Conservation (phyloP, 805 yeast genomes). For the Helenozyma baotianmanensis region DNA sequence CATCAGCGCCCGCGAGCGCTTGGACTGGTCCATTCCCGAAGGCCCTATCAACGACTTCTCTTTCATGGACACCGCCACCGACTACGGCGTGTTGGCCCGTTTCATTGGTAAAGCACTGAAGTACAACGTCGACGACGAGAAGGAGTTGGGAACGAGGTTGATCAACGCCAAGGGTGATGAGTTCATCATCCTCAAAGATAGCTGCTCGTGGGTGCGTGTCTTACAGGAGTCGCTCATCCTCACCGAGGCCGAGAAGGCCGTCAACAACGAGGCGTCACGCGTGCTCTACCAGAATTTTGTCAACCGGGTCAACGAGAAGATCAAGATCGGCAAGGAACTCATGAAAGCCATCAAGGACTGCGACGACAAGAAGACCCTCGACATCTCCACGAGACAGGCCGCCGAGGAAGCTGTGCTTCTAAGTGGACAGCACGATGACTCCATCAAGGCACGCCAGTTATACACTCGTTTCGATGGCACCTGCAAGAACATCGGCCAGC, state of each 20-base stretch:
- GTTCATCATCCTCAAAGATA: conserved; percentile 34
- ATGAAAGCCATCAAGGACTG: conserved; percentile 2
- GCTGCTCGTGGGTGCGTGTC: conserved; percentile 21
- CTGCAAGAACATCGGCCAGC: conserved; percentile 1
- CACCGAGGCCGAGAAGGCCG: conserved; percentile 14
- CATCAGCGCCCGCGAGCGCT: conserved; percentile 16
- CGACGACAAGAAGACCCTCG: conserved; percentile 1
- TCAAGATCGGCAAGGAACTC: conserved; percentile 23
- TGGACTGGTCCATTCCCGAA: no score
- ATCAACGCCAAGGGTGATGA: conserved; percentile 35
- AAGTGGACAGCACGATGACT: background rate
- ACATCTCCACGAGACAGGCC: conserved; percentile 1
- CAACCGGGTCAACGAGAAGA: conserved; percentile 23
- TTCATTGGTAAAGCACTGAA: conserved; percentile 38
- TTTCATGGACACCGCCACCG: conserved; percentile 28
- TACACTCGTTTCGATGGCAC: conserved; percentile 9
- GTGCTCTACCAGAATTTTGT: conserved; percentile 19
- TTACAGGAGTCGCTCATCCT: conserved; percentile 17
- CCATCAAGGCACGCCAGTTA: conserved; percentile 11
- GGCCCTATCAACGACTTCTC: conserved; percentile 25
- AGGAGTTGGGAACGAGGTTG: conserved; percentile 30
- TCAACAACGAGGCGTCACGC: conserved; percentile 8
- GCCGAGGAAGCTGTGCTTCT: conserved; percentile 2
- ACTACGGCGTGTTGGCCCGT: conserved; percentile 36
- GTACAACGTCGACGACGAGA: conserved; percentile 24